Base-by-base conservation (phyloP, 495 filamentous ascomycete species). In the Penicillium verhagenii region DNA sequence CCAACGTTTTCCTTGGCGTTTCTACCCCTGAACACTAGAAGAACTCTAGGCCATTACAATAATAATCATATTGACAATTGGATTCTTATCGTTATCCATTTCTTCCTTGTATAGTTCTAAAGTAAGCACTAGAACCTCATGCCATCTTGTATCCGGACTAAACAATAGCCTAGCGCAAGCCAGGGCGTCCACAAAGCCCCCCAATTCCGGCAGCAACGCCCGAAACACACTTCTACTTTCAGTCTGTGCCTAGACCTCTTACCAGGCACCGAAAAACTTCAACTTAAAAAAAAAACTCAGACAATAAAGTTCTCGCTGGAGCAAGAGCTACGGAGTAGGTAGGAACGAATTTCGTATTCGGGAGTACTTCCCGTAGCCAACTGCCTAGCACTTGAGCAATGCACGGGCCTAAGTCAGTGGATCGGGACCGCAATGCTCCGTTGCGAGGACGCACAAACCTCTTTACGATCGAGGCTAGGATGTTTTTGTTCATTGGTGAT, bases 311-410 rank as follows among this genome's bases (percentile, higher is more conserved):
- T 58, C 50, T 49, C 16, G 38, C 28, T 39, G 28, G 23, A 28
- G 31, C 37, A 24, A 29, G 43, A 45, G 13, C 42, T 25, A 43
- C n/a, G n/a, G n/a, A n/a, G 19, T 13, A 43, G 20, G 19, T 11
- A 35, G 6, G n/a, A 46, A 20, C 20, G 33, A 54, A 23, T 8
- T 24, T 59, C 39, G 56, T 40, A 51, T 23, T 47, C 50, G 53
- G 46, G 29, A 50, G 33, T 5, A 46, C 58, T 56, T 53, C 53
- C 53, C 45, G 53, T 40, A 57, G 53, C 33, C 18, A 53, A 39
- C 31, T 43, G n/a, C 35, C 20, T 4, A n/a, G 13, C 16, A 20
- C n/a, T n/a, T n/a, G n/a, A n/a, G n/a, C n/a, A n/a, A n/a, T n/a
- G 54, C 54, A 57, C 48, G 42, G 45, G 13, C 46, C 56, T 50